These are phyloP conservation scores for Thermoascus crustaceus DNA, from an alignment of 2,329 filamentous ascomycete species.

Conservation along the genomic window DNA sequence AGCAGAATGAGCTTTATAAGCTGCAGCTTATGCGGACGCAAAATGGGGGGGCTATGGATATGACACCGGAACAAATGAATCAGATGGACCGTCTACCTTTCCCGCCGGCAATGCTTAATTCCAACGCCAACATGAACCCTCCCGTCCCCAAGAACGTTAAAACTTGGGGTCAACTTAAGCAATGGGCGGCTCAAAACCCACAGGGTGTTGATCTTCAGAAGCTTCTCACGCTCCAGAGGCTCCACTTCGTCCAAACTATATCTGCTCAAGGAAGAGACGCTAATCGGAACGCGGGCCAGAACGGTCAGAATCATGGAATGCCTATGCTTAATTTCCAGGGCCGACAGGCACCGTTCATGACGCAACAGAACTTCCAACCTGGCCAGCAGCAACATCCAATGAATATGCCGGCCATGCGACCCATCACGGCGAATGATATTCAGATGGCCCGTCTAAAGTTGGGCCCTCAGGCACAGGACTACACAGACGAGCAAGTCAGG, in stretches of 20 bases:
- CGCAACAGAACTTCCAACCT: conserved; percentile 19
- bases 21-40: conserved; percentile 27
- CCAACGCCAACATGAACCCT: conserved; percentile 21
- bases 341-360: conserved; percentile 21
- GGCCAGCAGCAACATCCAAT: conserved; percentile 20
- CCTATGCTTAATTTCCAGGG: conserved; percentile 17
- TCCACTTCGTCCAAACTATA: conserved; percentile 38
- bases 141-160: conserved; percentile 44
- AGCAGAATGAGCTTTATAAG: conserved; percentile 24
- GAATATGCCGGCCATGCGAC: conserved; percentile 24
- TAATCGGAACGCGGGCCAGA: conserved; percentile 16
- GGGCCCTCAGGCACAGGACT: conserved; percentile 23
- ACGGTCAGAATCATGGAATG: conserved; percentile 16
- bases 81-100: conserved; percentile 37
- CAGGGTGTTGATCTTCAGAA: conserved; percentile 33
- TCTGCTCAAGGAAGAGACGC: conserved; percentile 20
- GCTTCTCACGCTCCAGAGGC: conserved; percentile 32
- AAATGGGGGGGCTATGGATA: conserved; percentile 23
- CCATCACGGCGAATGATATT: conserved; percentile 29
- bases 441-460: conserved; percentile 29
- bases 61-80: conserved; percentile 33
- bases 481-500: conserved; percentile 38
- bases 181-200: conserved; percentile 43
- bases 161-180: conserved; percentile 51
- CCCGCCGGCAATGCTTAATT: conserved; percentile 27